Percentiles rank a stretch among this genome's conserved stretches.
phyloP scores from a whole-genome alignment of 2,329 filamentous ascomycete species.

The Diaporthe sp. region DNA sequence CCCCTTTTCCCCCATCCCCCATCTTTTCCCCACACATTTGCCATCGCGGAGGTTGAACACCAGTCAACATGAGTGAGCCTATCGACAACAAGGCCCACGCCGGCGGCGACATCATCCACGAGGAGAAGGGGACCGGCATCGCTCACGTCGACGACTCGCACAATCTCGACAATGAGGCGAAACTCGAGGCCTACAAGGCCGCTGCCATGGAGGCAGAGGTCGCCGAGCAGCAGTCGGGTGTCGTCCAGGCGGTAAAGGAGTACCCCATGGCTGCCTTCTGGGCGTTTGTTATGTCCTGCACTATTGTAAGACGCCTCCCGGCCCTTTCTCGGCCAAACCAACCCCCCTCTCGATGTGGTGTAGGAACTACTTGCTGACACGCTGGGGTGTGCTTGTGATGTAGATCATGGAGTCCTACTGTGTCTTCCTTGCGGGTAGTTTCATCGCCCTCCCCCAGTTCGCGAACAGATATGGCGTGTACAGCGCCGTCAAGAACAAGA shows the following conservation, averaged over 20 bases:
- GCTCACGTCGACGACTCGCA: slow-evolving; percentile 14
- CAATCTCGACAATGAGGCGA: slow-evolving; percentile 49
- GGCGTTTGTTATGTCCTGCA: slow-evolving; percentile 52
- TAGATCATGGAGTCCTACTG: slow-evolving; percentile 74
- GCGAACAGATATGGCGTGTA: slow-evolving; percentile 56
- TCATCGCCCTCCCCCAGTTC: slow-evolving; percentile 63
- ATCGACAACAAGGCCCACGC: not conserved
- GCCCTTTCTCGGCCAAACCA: not conserved
- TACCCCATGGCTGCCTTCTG: slow-evolving; percentile 51
- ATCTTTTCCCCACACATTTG: not conserved
- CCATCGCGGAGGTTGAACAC: not conserved
- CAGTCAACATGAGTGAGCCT: slow-evolving; percentile 16
- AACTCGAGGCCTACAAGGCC: slow-evolving; percentile 55
- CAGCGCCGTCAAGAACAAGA: slow-evolving; percentile 38
- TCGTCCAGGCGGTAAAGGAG: slow-evolving; percentile 45
- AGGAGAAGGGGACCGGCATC: slow-evolving; percentile 14
- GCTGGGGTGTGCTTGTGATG: slow-evolving; percentile 18
- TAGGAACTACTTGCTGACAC: slow-evolving; percentile 33
- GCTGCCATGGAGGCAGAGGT: slow-evolving; percentile 68
- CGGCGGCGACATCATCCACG: not conserved
- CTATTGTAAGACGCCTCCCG: slow-evolving; percentile 50
- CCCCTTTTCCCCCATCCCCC: not conserved
- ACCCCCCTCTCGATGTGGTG: not conserved
- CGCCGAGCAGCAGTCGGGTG: slow-evolving; percentile 46
- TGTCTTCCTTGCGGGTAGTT: slow-evolving; percentile 70